Conservation (phyloP, 495 filamentous ascomycete genomes). For the Viridothelium virens region DNA sequence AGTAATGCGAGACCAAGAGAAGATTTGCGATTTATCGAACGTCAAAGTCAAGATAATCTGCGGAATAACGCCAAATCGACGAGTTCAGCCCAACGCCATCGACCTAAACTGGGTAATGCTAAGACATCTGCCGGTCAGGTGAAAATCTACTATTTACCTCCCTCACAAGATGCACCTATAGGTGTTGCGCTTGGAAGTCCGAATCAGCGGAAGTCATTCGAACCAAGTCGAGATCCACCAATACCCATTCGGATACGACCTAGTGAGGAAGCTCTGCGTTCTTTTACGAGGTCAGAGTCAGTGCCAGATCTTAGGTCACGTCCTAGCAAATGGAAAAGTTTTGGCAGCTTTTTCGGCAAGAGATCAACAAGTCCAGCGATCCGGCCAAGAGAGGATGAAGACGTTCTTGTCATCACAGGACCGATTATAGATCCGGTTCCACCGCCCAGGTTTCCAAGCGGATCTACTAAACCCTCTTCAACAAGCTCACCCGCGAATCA, state of each 20-base stretch:
- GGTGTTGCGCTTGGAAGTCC: constrained; percentile 8
- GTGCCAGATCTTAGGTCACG: constrained; percentile 1
- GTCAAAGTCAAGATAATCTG: neutral
- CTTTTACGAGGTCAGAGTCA: neutral
- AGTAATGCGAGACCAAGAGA: neutral
- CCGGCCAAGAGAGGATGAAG: neutral
- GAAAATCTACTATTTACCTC: constrained; percentile 9
- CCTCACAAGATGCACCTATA: neutral
- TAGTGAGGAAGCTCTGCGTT: neutral
- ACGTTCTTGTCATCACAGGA: neutral
- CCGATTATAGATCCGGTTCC: neutral
- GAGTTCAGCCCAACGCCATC: neutral
- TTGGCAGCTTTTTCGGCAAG: constrained; percentile 5
- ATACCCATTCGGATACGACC: neutral
- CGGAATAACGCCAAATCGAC: neutral
- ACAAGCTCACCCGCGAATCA: neutral
- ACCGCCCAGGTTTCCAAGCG: neutral
- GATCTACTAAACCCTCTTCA: neutral
- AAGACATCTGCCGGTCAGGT: constrained; percentile 8
- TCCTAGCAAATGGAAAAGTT: constrained; percentile 5
- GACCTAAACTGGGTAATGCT: neutral
- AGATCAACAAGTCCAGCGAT: neutral
- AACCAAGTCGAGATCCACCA: neutral
- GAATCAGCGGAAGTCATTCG: neutral
- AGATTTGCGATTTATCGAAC: neutral